phyloP scores from a whole-genome alignment of 1,139 yeast species.

The Pneumocystis carinii region DNA sequence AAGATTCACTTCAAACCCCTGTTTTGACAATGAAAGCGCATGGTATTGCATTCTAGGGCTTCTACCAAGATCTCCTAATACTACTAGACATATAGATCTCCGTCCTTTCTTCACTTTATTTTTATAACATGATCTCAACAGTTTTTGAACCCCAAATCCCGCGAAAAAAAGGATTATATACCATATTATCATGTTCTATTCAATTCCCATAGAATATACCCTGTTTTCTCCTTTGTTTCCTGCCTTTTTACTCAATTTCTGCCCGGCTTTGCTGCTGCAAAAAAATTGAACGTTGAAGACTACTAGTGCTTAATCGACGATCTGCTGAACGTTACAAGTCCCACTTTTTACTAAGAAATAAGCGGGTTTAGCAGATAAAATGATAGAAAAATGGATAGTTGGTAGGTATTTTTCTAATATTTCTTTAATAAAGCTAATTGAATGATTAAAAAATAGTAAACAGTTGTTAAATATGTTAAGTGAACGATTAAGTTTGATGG shows the following conservation, averaged over 20 bases:
- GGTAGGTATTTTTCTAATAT: too few relatives aligned
- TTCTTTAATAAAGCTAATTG: too few relatives aligned
- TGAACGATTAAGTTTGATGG: neutral
- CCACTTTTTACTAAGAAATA: too few relatives aligned
- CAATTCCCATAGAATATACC: neutral
- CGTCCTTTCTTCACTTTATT: constrained; percentile 23
- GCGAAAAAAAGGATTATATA: constrained; percentile 1
- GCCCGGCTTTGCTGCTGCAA: neutral
- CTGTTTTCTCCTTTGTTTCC: neutral
- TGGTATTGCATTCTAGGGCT: constrained; percentile 94
- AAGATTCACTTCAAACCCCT: constrained; percentile 60
- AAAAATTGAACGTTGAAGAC: neutral
- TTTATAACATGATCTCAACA: constrained; percentile 4
- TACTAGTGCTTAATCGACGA: too few relatives aligned
- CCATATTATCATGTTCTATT: neutral
- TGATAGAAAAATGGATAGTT: too few relatives aligned
- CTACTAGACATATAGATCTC: constrained; percentile 52
- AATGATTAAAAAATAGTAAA: too few relatives aligned
- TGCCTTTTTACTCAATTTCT: neutral
- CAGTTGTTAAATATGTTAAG: neutral
- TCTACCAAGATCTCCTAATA: constrained; percentile 85
- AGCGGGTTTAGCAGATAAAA: too few relatives aligned
- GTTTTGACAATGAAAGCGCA: constrained; percentile 57
- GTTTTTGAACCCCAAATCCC: neutral
- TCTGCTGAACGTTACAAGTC: too few relatives aligned